These are phyloP conservation scores for Oryza glumipatula DNA, from an alignment of 176 grass and related monocot species.

Conservation along the genomic window DNA sequence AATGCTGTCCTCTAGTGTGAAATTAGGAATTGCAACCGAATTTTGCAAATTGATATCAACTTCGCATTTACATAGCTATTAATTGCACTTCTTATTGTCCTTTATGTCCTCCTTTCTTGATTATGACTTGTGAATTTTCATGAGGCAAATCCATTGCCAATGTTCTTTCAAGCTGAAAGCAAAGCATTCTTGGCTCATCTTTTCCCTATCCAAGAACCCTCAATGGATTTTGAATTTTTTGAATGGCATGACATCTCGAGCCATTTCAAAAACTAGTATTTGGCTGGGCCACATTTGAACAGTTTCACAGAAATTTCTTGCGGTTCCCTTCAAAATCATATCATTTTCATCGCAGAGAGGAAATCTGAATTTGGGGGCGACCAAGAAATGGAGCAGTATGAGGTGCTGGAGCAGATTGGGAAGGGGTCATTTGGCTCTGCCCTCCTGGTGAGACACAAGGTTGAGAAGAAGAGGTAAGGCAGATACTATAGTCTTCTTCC, in stretches of 20 bases:
- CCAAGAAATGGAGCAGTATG: conserved; percentile 80
- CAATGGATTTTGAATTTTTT: background rate
- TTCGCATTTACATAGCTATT: background rate
- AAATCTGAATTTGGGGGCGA: conserved; percentile 1
- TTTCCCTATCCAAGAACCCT: background rate
- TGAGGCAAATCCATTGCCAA: background rate
- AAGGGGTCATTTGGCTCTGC: conserved; percentile 95
- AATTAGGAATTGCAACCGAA: background rate
- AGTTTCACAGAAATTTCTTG: background rate
- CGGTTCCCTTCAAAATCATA: background rate
- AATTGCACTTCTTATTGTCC: background rate
- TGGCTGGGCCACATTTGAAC: background rate
- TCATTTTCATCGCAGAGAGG: conserved; percentile 30
- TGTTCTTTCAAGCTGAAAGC: background rate
- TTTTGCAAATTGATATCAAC: background rate
- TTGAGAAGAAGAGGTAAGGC: conserved; percentile 88
- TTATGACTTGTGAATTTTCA: background rate
- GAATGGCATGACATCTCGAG: background rate
- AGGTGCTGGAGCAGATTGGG: conserved; percentile 95
- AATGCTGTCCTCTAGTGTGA: background rate
- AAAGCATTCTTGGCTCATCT: background rate
- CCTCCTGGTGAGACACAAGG: conserved; percentile 80
- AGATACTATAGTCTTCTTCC: background rate
- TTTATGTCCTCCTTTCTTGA: background rate
- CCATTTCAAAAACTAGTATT: background rate